Evolutionary conservation across 345 rosid genomes (phyloP), one percentile per base, ranked within the genome.

Genomic region (Mercurialis annua): DNA sequence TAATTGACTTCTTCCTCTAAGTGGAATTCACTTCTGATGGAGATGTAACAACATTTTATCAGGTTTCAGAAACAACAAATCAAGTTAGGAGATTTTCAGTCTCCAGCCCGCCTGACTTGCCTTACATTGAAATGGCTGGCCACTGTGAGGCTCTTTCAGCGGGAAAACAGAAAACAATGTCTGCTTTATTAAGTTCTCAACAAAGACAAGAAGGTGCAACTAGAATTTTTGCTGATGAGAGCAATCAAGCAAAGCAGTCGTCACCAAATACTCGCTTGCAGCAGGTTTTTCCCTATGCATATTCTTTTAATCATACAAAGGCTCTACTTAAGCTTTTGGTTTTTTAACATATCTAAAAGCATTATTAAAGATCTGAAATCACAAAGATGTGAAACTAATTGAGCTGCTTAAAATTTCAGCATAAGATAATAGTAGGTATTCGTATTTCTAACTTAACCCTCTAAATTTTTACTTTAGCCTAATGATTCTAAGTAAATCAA

Each of bases 151-250:
- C 91, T 31, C 88, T 89, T 70, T 73, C 80, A 5, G 68, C 62
- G 57, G 96, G 87, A 55, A 89, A 89, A 76, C 85, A 83, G 74
- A 71, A 84, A 80, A 88, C 81, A 80, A 86, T 89, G 90, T 75
- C 73, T 60, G 73, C 75, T 59, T 74, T 83, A 77, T 73, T 88
- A 85, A 73, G 69, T 50, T 58, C 68, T 36, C 77, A 78, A 46
- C 80, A 72, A 52, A 82, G 67, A 68, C 78, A 21, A 71, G 79
- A 59, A 81, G 71, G 57, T 69, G 62, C 55, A 65, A 10, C 66
- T 61, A 62, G 50, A 62, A 26, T 63, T 6, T 42, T 74, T 34
- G 44, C 49, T 53, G 15, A 42, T 9, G 69, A 67, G 14, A 26
- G 17, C 14, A 66, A 57, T 43, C 73, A 62, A 36, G 62, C 71